Base-by-base conservation (phyloP, 2,329 filamentous ascomycete species). In the Epichloe gansuensis region DNA sequence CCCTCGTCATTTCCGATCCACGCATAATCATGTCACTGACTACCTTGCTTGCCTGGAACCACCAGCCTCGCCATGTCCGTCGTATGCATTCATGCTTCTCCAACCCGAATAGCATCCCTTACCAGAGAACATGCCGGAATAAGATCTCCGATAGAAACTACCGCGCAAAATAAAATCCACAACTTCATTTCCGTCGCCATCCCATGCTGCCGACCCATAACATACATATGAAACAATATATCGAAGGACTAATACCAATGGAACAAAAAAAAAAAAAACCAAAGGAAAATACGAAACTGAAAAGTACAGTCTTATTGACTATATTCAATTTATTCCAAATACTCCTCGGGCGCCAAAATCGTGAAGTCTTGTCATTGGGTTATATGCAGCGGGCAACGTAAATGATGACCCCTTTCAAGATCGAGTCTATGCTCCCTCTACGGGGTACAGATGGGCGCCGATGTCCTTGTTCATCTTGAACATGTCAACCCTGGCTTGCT, bases 391-490 rank as follows among this genome's bases (percentile, higher is more conserved):
- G 34, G 31, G 15, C 12, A 35, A 37, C 12, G 5, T 7, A 45
- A 34, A 21, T 6, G 41, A 13, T 13, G 23, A 8, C 21, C 7
- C 17, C 31, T 21, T 5, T 3, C 15, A 9, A 25, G 13, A 41
- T 11, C n/a, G 23, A 23, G 23, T 34, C 42, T 66, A 65, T 53
- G 69, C 82, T 67, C 93, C 89, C 51, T 91, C 89, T 47, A 88
- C 77, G 2, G 86, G 87, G 65, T 95, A 96, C 41, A 97, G 75
- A 63, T 97, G 91, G 65, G 86, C 84, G 57, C 88, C 89, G 11
- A 97, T 81, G 15, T 95, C 81, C 75, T 96, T 96, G 75, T 95
- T 97, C 91, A 98, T 97, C 60, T 89, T 91, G 69, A 98, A 98
- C 93, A 98, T 98, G 70, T 97, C 89, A 48, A 98, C 86, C 63